A percentile compares a stretch with the other conserved stretches of the same genome.
Evolutionary conservation across 2,329 filamentous ascomycete species (phyloP).

Genomic region (Talaromyces marneffei): DNA sequence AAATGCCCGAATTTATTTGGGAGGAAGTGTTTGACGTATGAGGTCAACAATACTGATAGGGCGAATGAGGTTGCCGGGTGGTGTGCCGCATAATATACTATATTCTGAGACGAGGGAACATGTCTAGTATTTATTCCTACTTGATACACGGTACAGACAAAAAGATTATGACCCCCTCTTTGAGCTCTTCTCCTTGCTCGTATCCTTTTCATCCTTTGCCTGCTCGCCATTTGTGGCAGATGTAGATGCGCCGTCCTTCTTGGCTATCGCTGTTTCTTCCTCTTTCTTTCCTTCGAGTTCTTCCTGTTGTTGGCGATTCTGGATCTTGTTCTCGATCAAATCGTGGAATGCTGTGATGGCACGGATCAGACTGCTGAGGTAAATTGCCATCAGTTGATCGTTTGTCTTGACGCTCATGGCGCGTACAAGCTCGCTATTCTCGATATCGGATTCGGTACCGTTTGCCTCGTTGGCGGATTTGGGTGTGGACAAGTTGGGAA

Average conservation of each 20-base stretch:
- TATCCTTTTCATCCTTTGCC: constrained; percentile 46
- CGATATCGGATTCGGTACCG: constrained; percentile 37
- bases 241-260: constrained; percentile 55
- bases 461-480: constrained; percentile 55
- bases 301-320: constrained; percentile 94
- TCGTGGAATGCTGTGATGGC: constrained; percentile 99
- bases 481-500: constrained; percentile 89
- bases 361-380: constrained; percentile 90
- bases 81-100: constrained; percentile 43
- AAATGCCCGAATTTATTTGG: constrained; percentile 56
- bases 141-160: neutral
- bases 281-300: constrained; percentile 83
- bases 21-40: constrained; percentile 43
- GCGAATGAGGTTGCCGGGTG: constrained; percentile 69
- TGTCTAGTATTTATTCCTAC: constrained; percentile 20
- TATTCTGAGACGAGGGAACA: neutral
- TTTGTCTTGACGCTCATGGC: constrained; percentile 99
- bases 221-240: constrained; percentile 46
- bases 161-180: constrained; percentile 53
- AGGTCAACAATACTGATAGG: constrained; percentile 36
- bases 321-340: constrained; percentile 98
- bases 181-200: constrained; percentile 54
- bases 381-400: constrained; percentile 97
- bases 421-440: constrained; percentile 81
- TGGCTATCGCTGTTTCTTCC: constrained; percentile 49